Evolutionary conservation across 108 stramenopile species (phyloP).

Genomic region (Cyclotella cryptica): DNA sequence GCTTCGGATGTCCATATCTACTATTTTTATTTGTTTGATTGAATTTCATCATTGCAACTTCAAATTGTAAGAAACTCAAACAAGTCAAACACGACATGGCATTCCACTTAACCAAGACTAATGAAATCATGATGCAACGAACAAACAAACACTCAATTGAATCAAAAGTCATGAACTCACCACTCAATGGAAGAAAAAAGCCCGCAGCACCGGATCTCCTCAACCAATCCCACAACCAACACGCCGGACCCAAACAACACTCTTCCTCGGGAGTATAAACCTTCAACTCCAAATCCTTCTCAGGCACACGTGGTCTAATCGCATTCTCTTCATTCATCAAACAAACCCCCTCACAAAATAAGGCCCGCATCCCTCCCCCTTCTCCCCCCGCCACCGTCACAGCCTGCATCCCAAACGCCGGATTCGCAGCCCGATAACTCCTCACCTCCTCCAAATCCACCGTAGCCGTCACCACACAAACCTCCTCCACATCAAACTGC

Average conservation of each 20-base stretch:
- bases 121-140: background rate
- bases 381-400: conserved; percentile 42
- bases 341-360: conserved; percentile 28
- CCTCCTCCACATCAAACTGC: conserved; percentile 93
- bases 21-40: conserved; percentile 39
- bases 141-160: no score
- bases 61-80: background rate
- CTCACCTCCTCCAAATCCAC: conserved; percentile 96
- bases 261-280: conserved; percentile 92
- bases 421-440: conserved; percentile 85
- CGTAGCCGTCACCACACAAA: conserved; percentile 92
- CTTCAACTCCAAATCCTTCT: conserved; percentile 35
- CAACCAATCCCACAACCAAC: conserved; percentile 99
- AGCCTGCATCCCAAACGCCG: conserved; percentile 92
- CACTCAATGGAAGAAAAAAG: conserved; percentile 94
- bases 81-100: conserved; percentile 2
- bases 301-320: conserved; percentile 27
- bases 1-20: conserved; percentile 60
- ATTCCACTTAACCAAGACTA: background rate
- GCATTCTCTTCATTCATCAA: conserved; percentile 34
- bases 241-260: conserved; percentile 97
- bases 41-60: conserved; percentile 48
- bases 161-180: conserved; percentile 47
- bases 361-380: conserved; percentile 19
- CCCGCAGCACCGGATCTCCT: conserved; percentile 93